These are phyloP conservation scores for Fomitopsis pulvina DNA, from an alignment of 768 basidiomycete genomes.

Conservation along the genomic window DNA sequence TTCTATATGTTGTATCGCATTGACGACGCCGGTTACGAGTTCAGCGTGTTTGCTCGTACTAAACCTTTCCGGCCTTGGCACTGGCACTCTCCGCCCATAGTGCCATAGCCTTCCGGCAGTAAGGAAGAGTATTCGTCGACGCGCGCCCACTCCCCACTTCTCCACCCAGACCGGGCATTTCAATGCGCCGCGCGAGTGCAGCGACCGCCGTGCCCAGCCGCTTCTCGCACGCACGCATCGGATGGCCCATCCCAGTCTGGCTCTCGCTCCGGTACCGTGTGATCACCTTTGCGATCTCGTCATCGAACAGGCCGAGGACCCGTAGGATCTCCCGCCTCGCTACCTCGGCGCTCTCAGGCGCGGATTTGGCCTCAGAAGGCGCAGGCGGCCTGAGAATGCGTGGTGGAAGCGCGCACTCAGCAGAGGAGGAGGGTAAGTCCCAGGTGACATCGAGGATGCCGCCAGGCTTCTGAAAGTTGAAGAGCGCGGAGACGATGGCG, in stretches of 20 bases:
- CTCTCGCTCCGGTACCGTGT: neutral
- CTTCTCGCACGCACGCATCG: neutral
- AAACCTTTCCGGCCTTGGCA: no score
- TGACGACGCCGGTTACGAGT: no score
- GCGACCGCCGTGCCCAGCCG: neutral
- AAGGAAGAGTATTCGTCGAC: no score
- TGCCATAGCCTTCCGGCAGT: no score
- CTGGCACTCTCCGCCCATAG: no score
- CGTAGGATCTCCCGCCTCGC: neutral
- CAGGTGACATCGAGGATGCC: neutral
- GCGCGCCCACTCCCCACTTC: no score
- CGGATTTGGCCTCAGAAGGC: neutral
- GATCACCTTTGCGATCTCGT: neutral
- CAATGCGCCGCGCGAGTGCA: neutral
- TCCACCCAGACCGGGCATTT: no score
- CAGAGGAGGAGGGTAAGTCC: neutral
- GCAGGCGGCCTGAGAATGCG: neutral
- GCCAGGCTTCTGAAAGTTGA: neutral
- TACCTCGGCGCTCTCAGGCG: neutral
- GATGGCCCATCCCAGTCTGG: neutral
- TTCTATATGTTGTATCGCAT: no score
- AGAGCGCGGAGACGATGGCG: neutral
- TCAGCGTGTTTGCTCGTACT: no score
- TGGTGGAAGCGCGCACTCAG: neutral
- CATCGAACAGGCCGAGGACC: neutral